Evolutionary conservation across 2,329 filamentous ascomycete genomes (phyloP).

Genomic region (Colletotrichum aenigma): DNA sequence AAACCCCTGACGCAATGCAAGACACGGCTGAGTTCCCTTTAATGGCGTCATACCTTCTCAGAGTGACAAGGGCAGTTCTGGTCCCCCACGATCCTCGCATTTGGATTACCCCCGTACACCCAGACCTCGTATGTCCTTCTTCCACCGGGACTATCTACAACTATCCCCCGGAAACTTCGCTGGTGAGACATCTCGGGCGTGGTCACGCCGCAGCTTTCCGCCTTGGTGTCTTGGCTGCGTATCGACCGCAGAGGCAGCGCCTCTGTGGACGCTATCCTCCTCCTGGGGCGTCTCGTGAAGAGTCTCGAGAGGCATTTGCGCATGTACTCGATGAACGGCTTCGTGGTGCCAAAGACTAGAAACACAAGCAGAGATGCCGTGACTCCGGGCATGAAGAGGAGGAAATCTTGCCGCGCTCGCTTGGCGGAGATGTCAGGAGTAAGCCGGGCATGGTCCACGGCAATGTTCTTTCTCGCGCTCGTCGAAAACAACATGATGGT

Average conservation of each 20-base stretch:
- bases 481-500: slow-evolving; percentile 41
- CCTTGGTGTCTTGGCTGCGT: not conserved
- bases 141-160: not conserved
- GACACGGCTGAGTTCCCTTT: not conserved
- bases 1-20: not conserved
- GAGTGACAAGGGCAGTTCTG: not conserved
- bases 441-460: slow-evolving; percentile 25
- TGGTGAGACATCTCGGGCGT: not conserved
- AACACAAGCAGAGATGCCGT: slow-evolving; percentile 24
- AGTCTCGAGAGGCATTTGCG: not conserved
- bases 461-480: slow-evolving; percentile 33
- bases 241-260: not conserved
- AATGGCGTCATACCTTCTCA: not conserved
- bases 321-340: slow-evolving; percentile 23
- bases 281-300: not conserved
- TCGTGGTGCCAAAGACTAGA: slow-evolving; percentile 26
- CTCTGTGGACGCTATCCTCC: not conserved
- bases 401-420: slow-evolving; percentile 13
- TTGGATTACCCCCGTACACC: not conserved
- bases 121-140: not conserved
- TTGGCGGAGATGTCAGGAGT: slow-evolving; percentile 34
- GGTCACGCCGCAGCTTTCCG: not conserved
- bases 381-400: slow-evolving; percentile 27
- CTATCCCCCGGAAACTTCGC: not conserved
- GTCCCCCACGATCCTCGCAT: not conserved